Evolutionary conservation across 768 basidiomycete species (phyloP).

Genomic region (Mycena latifolia): DNA sequence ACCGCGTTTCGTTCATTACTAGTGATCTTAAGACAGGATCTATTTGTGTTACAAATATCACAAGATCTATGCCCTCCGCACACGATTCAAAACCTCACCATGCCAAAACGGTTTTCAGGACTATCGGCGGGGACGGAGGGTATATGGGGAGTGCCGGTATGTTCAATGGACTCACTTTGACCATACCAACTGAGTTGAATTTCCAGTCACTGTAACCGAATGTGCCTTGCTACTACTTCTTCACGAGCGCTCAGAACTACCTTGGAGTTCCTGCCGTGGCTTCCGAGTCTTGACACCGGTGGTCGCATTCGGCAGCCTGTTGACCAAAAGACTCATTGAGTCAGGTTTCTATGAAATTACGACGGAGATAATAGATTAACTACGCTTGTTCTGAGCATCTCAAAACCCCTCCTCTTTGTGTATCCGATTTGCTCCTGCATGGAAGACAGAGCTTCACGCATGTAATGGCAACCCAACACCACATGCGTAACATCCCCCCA

Average conservation of each 20-base stretch:
- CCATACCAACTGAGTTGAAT: background rate
- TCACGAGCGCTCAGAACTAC: background rate
- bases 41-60: conserved; percentile 1
- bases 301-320: conserved; percentile 9
- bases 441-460: too few species aligned
- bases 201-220: conserved; percentile 12
- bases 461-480: too few species aligned
- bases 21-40: conserved; percentile 1
- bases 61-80: background rate
- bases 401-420: background rate
- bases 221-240: conserved; percentile 10
- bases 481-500: too few species aligned
- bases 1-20: background rate
- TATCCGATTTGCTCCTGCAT: background rate
- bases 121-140: conserved; percentile 11
- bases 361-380: background rate
- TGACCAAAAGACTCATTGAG: conserved; percentile 4
- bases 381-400: background rate
- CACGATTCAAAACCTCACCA: background rate
- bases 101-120: conserved; percentile 14
- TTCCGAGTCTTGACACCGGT: conserved; percentile 3
- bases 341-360: conserved; percentile 14
- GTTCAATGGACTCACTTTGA: background rate
- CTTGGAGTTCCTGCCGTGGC: background rate
- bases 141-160: conserved; percentile 17